Conservation (phyloP, 768 basidiomycete genomes). For the Mycena chlorophos region DNA sequence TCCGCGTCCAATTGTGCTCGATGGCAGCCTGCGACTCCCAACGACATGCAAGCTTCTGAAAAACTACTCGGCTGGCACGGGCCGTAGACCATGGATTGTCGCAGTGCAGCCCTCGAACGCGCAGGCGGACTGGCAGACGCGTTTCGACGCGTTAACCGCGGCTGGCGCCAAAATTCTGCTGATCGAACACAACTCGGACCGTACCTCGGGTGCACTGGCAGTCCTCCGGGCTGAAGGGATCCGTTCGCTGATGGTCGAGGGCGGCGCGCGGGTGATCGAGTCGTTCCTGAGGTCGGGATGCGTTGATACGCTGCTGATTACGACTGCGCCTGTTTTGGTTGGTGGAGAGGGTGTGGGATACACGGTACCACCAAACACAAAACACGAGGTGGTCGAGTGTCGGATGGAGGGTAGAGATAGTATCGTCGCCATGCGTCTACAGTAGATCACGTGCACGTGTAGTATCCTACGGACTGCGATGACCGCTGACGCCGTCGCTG, state of each 20-base stretch:
- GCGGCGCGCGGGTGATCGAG: constrained; percentile 80
- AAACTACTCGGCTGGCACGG: constrained; percentile 59
- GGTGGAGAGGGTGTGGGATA: constrained; percentile 72
- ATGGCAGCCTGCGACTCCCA: constrained; percentile 67
- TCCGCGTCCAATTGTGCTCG: constrained; percentile 86
- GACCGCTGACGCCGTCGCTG: background rate
- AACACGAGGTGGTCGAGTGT: constrained; percentile 6
- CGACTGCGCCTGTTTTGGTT: constrained; percentile 83
- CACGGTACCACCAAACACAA: constrained; percentile 19
- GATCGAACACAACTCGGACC: constrained; percentile 22
- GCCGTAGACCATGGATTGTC: constrained; percentile 75
- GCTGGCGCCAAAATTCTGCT: constrained; percentile 70
- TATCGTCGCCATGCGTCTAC: constrained; percentile 4
- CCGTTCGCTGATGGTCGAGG: constrained; percentile 90
- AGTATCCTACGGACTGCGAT: no score
- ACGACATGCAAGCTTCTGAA: constrained; percentile 66
- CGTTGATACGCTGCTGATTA: constrained; percentile 81
- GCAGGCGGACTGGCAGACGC: constrained; percentile 31
- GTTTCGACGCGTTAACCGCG: constrained; percentile 47
- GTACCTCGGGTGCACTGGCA: constrained; percentile 50
- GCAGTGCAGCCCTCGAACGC: constrained; percentile 11
- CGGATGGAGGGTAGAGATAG: constrained; percentile 13
- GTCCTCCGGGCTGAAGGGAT: constrained; percentile 59
- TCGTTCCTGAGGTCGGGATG: constrained; percentile 54
- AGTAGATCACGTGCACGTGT: no score